Percentiles rank a stretch among this genome's conserved stretches.
Evolutionary conservation across 2,329 filamentous ascomycete species (phyloP).

Genomic region (Fusarium stilboides): DNA sequence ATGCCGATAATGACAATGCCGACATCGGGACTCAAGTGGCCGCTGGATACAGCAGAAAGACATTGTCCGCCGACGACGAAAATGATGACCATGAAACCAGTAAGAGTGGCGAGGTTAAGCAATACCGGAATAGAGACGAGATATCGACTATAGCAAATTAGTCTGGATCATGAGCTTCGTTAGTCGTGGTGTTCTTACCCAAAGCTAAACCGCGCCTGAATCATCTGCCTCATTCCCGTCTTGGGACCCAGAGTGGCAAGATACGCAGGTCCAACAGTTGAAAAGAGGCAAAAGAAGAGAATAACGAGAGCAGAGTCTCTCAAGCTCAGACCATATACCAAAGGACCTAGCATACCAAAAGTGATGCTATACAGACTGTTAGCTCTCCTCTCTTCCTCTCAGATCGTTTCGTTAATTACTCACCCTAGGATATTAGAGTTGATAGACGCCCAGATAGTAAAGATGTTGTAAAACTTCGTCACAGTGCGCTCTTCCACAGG

Average conservation of each 20-base stretch:
- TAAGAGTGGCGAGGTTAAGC: conserved; percentile 74
- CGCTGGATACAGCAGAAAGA: conserved; percentile 67
- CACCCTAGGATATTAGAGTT: conserved; percentile 64
- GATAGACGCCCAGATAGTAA: conserved; percentile 65
- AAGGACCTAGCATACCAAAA: conserved; percentile 74
- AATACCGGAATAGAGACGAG: conserved; percentile 72
- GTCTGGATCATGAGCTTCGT: background rate
- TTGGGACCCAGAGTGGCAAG: conserved; percentile 71
- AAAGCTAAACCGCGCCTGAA: conserved; percentile 75
- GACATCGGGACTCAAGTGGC: conserved; percentile 65
- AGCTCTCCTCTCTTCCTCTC: conserved; percentile 3
- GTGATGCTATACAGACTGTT: conserved; percentile 62
- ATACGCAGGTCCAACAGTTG: conserved; percentile 68
- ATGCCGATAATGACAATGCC: conserved; percentile 74
- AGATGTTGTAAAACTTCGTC: conserved; percentile 61
- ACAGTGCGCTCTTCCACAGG: conserved; percentile 59
- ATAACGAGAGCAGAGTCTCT: conserved; percentile 72
- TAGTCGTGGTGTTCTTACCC: conserved; percentile 57
- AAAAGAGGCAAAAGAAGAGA: conserved; percentile 73
- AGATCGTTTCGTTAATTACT: conserved; percentile 26
- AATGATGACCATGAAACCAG: conserved; percentile 75
- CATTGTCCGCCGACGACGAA: conserved; percentile 74
- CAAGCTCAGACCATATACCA: conserved; percentile 68
- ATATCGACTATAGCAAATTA: conserved; percentile 60
- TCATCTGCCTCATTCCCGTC: conserved; percentile 76